phyloP scores from a whole-genome alignment of 805 yeast genomes.

The Lipomyces sp. region DNA sequence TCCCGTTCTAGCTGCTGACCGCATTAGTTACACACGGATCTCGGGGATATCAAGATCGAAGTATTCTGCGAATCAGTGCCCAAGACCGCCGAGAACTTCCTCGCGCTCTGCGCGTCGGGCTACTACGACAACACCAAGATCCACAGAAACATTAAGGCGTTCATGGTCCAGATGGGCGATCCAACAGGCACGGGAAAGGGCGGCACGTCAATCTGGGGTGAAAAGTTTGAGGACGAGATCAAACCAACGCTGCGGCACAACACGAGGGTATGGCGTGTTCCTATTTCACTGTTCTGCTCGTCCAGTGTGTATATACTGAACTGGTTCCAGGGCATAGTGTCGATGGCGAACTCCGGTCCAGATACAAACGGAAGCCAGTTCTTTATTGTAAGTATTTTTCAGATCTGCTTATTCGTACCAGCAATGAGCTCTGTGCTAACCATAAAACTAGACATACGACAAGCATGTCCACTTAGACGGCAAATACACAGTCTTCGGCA shows the following conservation, averaged over 20 bases:
- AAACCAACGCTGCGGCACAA: conserved; percentile 29
- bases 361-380: conserved; percentile 55
- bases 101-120: conserved; percentile 48
- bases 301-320: not conserved
- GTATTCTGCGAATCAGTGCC: conserved; percentile 43
- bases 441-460: conserved; percentile 31
- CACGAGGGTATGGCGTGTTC: conserved; percentile 16
- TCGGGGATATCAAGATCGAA: conserved; percentile 43
- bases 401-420: not conserved
- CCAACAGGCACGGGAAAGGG: conserved; percentile 37
- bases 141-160: conserved; percentile 43
- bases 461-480: conserved; percentile 34
- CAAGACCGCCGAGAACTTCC: conserved; percentile 43
- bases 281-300: not conserved
- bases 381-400: conserved; percentile 40
- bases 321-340: conserved; percentile 36
- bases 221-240: conserved; percentile 34
- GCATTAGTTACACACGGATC: conserved; percentile 40
- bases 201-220: conserved; percentile 36
- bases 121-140: conserved; percentile 38
- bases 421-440: not conserved
- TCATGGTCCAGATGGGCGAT: conserved; percentile 51
- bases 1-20: not conserved
- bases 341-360: conserved; percentile 57
- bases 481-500: conserved; percentile 34